phyloP scores from a whole-genome alignment of 2,329 filamentous ascomycete species.

The Rhynchosporium agropyri region DNA sequence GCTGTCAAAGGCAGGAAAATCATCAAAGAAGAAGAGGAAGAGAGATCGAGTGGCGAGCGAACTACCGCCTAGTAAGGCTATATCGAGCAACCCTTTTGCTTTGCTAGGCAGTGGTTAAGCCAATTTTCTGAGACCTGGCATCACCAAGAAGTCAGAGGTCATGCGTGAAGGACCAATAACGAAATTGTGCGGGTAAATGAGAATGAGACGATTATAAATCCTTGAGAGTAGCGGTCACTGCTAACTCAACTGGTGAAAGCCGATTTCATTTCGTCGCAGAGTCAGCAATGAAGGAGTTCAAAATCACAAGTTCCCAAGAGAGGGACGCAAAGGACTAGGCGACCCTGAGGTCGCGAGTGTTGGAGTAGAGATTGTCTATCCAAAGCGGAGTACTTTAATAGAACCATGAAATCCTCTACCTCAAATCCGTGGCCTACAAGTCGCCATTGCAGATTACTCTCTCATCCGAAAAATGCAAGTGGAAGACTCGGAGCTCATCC shows the following conservation, averaged over 20 bases:
- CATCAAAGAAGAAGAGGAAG: conserved; percentile 34
- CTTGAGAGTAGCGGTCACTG: too few species aligned
- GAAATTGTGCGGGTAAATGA: not conserved
- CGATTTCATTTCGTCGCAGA: not conserved
- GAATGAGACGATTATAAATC: not conserved
- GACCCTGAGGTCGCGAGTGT: too few species aligned
- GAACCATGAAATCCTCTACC: too few species aligned
- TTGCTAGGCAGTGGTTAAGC: conserved; percentile 30
- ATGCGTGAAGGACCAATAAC: not conserved
- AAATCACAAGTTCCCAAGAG: too few species aligned
- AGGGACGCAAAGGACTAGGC: too few species aligned
- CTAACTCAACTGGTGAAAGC: too few species aligned
- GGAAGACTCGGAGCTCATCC: too few species aligned
- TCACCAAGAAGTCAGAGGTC: not conserved
- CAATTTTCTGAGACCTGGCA: not conserved
- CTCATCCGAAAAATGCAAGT: too few species aligned
- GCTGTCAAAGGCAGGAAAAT: conserved; percentile 6
- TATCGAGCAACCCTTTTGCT: conserved; percentile 34
- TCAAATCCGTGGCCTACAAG: too few species aligned
- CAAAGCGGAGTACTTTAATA: too few species aligned
- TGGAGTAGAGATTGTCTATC: too few species aligned
- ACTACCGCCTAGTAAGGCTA: conserved; percentile 6
- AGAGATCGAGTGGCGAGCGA: conserved; percentile 15
- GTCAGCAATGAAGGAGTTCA: not conserved
- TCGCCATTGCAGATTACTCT: too few species aligned